Conservation (phyloP, 345 rosid genomes). For the thale cress (Arabidopsis thaliana) region TAIR10.1 NC_003076.8:8644501-8645000, state of each 20-base stretch:
- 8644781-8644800: slow-evolving; percentile 31
- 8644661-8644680: slow-evolving; percentile 13
- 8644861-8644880: no score
- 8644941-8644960: background rate
- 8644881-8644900: no score
- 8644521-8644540: background rate
- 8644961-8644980: background rate
- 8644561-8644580: background rate
- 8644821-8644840: slow-evolving; percentile 12
- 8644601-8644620: no score
- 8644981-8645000: background rate
- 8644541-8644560: background rate
- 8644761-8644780: background rate
- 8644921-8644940: no score
- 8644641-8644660: background rate
- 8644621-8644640: background rate
- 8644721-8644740: background rate
- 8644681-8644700: slow-evolving; percentile 5
- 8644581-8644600: background rate
- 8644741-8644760: background rate
- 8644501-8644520: background rate
- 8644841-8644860: no score
- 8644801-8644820: slow-evolving; percentile 33
- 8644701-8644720: background rate
- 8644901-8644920: no score